Conservation (phyloP, 2,329 filamentous ascomycete species). For the Sporothrix pseudoabietina region DNA sequence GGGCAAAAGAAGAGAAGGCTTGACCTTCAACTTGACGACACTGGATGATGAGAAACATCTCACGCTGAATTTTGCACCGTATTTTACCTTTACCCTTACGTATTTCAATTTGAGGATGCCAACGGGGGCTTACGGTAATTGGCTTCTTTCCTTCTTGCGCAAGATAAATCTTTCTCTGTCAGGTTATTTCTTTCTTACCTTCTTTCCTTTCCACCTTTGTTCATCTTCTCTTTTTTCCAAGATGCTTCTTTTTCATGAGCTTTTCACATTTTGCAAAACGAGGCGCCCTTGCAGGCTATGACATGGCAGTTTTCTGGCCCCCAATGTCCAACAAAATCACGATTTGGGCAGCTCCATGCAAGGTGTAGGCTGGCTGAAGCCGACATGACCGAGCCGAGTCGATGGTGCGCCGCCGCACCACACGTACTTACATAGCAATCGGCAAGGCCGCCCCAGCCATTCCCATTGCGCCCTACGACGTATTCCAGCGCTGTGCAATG, state of each 20-base stretch:
- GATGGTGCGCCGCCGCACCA: not conserved
- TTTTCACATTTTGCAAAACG: not conserved
- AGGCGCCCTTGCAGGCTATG: not conserved
- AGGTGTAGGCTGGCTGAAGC: slow-evolving; percentile 1
- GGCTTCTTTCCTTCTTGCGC: too few species aligned
- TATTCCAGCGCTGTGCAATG: not conserved
- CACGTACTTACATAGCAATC: not conserved
- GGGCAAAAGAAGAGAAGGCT: slow-evolving; percentile 22
- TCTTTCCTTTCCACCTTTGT: not conserved
- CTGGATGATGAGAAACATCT: too few species aligned
- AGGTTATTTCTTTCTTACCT: not conserved
- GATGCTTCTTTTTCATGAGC: not conserved
- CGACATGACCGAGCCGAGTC: slow-evolving; percentile 5
- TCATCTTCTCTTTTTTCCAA: not conserved
- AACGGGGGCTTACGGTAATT: too few species aligned
- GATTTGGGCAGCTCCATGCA: not conserved
- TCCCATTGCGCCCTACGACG: not conserved
- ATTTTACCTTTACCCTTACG: not conserved
- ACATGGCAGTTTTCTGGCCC: slow-evolving; percentile 8
- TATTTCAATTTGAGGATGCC: not conserved
- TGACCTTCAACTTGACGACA: not conserved
- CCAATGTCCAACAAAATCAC: not conserved
- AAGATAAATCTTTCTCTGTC: too few species aligned
- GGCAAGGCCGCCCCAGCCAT: not conserved
- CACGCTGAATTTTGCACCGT: not conserved